Evolutionary conservation across 371 early-diverging fungal species (phyloP).

Genomic region (Mucor saturninus): DNA sequence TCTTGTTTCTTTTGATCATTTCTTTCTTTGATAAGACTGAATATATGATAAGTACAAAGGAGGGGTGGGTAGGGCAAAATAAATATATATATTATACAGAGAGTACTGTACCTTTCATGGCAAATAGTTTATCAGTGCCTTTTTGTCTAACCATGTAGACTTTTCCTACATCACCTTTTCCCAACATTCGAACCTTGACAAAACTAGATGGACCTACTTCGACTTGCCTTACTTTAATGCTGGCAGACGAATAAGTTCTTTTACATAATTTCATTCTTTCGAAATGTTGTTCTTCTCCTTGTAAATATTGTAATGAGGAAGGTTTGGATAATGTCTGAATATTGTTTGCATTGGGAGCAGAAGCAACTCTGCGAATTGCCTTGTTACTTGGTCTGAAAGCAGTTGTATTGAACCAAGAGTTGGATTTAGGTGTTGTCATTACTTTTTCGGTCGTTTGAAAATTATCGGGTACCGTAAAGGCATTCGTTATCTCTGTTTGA

Average conservation of each 20-base stretch:
- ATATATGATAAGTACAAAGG: background rate
- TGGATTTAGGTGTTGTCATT: constrained; percentile 39
- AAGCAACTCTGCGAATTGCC: constrained; percentile 62
- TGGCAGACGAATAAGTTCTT: constrained; percentile 76
- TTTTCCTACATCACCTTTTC: constrained; percentile 96
- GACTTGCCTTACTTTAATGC: constrained; percentile 73
- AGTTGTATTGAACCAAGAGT: constrained; percentile 48
- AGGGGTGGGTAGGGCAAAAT: too few species aligned
- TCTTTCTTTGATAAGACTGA: constrained; percentile 89
- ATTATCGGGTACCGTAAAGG: constrained; percentile 46
- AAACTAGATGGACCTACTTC: constrained; percentile 87
- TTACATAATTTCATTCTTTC: constrained; percentile 34
- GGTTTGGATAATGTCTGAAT: constrained; percentile 9
- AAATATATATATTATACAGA: background rate
- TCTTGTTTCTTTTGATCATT: constrained; percentile 95
- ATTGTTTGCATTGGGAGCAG: constrained; percentile 59
- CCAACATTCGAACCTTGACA: constrained; percentile 82
- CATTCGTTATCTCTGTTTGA: constrained; percentile 10
- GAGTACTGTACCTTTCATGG: constrained; percentile 83
- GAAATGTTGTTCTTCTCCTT: constrained; percentile 13
- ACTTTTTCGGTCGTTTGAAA: constrained; percentile 28
- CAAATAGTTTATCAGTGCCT: constrained; percentile 82
- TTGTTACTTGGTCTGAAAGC: constrained; percentile 27
- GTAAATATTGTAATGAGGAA: constrained; percentile 20
- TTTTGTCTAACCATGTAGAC: constrained; percentile 94